phyloP scores from a whole-genome alignment of 1,284 basidiomycete genomes.

The Porodaedalea pini region DNA sequence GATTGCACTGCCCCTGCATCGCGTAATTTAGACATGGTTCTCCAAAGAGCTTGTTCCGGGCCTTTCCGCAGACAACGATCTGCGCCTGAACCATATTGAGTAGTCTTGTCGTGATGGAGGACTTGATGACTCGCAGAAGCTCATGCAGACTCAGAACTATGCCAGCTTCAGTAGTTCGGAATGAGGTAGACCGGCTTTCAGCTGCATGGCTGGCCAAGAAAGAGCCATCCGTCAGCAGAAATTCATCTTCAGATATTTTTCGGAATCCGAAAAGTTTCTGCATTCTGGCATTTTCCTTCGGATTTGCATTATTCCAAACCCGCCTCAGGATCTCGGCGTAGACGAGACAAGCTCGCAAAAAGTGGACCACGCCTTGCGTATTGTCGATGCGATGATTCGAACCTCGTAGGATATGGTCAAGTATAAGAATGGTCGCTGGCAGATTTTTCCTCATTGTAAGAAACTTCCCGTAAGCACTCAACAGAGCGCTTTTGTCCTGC shows the following conservation, averaged over 20 bases:
- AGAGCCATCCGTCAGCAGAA: slow-evolving; percentile 3
- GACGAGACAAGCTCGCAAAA: slow-evolving; percentile 9
- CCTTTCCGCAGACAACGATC: background rate
- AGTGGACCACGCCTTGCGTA: background rate
- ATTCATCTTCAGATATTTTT: background rate
- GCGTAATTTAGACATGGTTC: slow-evolving; percentile 14
- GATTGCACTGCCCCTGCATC: slow-evolving; percentile 2
- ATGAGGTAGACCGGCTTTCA: background rate
- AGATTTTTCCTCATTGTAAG: background rate
- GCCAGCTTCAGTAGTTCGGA: background rate
- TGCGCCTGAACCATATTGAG: background rate
- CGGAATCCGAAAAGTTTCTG: slow-evolving; percentile 17
- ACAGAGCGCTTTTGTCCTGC: background rate
- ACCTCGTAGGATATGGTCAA: slow-evolving; percentile 11
- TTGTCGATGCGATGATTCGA: slow-evolving; percentile 5
- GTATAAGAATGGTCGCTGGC: slow-evolving; percentile 9
- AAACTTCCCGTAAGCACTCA: background rate
- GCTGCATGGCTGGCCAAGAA: slow-evolving; percentile 1
- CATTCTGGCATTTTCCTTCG: background rate
- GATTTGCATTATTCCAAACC: background rate
- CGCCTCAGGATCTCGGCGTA: slow-evolving; percentile 12
- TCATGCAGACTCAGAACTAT: background rate
- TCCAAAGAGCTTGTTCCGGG: background rate
- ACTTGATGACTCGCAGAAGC: background rate
- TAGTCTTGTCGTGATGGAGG: slow-evolving; percentile 3